Base-by-base conservation (phyloP, 352 stramenopile species). In the Globisporangium nagaii region DNA sequence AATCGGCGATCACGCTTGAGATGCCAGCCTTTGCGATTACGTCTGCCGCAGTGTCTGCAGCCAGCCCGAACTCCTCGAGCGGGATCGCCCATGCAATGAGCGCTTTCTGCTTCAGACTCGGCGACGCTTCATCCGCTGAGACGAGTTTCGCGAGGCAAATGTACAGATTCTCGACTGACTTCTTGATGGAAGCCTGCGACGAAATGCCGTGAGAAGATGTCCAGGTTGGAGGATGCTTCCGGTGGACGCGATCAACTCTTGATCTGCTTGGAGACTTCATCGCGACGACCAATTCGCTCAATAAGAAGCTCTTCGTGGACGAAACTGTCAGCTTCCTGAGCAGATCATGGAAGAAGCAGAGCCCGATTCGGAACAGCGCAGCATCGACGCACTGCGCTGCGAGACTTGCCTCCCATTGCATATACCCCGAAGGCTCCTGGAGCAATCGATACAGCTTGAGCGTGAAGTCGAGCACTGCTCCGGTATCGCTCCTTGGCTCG, bases 161-260 rank as follows among this genome's bases (percentile, higher is more conserved):
- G 48, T 74, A 86, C 15, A 86, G 57, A 48, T 84, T 86, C 42
- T 86, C 75, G n/a, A 84, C 53, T 4, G 66, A 41, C 45, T 71
- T 62, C 11, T 4, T 15, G 37, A 65, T 35, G 3, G 32, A 35
- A 8, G 2, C 17, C 13, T 32, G 41, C 35, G 35, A 41, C 32
- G 32, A 37, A n/a, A n/a, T n/a, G n/a, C n/a, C n/a, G n/a, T 5
- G 32, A 19, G 12, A n/a, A n/a, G n/a, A n/a, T 37, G 9, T 2
- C 32, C 35, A 41, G 19, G 5, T n/a, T 41, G 35, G 3, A 20
- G 35, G 17, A 9, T 41, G 35, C 10, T 41, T 41, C 17, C n/a
- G n/a, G n/a, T n/a, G 35, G 15, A 17, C 9, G 17, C 9, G 10
- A 8, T 22, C 15, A 25, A 1, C 17, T 25, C 17, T 35, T 7